These are phyloP conservation scores for Cladorrhinum sp. DNA, from an alignment of 2,329 filamentous ascomycete genomes.

Conservation along the genomic window DNA sequence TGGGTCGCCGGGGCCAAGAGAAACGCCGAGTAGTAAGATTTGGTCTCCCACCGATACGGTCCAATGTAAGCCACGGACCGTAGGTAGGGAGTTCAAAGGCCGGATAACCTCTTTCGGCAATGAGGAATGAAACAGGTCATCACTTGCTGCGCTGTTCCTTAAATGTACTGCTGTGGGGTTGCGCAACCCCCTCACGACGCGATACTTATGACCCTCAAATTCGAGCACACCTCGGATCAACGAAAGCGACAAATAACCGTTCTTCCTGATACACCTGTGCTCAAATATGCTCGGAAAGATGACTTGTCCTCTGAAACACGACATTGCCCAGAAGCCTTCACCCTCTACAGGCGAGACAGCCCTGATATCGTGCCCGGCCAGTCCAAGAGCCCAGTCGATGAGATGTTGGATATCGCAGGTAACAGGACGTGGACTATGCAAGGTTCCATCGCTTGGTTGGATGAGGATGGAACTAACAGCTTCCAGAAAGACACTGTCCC, in stretches of 20 bases:
- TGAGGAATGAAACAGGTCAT: no score
- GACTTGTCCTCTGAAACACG: neutral
- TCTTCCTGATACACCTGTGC: neutral
- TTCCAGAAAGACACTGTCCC: neutral
- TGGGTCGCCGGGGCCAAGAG: neutral
- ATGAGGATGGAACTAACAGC: neutral
- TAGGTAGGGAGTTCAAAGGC: neutral
- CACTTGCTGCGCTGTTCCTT: no score
- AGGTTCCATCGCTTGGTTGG: neutral
- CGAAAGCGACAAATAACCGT: neutral
- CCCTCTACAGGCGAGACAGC: neutral
- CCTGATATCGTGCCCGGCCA: neutral
- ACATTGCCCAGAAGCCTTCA: neutral
- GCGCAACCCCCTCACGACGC: neutral
- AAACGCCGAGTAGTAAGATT: neutral
- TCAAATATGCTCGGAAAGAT: neutral
- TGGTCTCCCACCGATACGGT: neutral
- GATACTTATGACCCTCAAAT: neutral
- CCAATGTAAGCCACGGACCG: neutral
- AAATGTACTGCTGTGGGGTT: no score
- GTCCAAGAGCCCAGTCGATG: neutral
- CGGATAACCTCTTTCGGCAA: neutral
- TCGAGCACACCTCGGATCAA: neutral
- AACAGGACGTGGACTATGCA: neutral
- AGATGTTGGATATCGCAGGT: neutral